Base-by-base conservation (phyloP, 164 flowering plant species). In the Chloranthus sessilifolius region DNA sequence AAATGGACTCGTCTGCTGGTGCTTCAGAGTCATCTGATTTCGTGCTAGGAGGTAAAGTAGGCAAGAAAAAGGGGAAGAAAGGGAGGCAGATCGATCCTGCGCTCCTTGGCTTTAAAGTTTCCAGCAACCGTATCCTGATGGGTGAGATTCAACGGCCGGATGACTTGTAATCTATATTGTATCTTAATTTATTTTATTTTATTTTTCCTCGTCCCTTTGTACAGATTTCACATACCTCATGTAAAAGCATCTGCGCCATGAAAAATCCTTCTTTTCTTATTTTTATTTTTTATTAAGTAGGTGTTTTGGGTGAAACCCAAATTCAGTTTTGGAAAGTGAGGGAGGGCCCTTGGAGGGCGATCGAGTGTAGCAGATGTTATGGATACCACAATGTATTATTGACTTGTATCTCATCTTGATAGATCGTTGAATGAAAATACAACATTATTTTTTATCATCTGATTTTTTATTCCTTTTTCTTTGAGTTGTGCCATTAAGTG, bases 61-160 rank as follows among this genome's bases (percentile, higher is more conserved):
- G 74, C 35, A 87, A 82, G 60, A 85, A 81, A 78, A 85, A 83
- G 56, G 95, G 83, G 36, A 83, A 85, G 70, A 85, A 83, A 64
- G 95, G 90, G 41, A 79, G 75, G 64, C 90, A 81, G 51, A 81
- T 83, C 15, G 90, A 85, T 66, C 90, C 90, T 0, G 73, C 88
- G 17, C 79, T 85, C 43, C 82, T 85, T 10, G 95, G 95, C 17
- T 85, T 85, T 64, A 85, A 83, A 65, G 88, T 85, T 7, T 67
- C 90, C 5, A 83, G 95, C 66, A 85, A 83, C 34, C 80, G 95
- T 28, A 53, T 53, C 47, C 68, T 85, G 95, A 85, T 83, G 95
- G 95, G 90, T 24, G 95, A 85, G 59, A 85, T 85, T 19, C 88
- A 81, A 42, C 75, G 83, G 2, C 22, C 66, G 5, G 88, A 85